phyloP scores from a whole-genome alignment of 129 eudicot genomes.

The Centaurea solstitialis region DNA sequence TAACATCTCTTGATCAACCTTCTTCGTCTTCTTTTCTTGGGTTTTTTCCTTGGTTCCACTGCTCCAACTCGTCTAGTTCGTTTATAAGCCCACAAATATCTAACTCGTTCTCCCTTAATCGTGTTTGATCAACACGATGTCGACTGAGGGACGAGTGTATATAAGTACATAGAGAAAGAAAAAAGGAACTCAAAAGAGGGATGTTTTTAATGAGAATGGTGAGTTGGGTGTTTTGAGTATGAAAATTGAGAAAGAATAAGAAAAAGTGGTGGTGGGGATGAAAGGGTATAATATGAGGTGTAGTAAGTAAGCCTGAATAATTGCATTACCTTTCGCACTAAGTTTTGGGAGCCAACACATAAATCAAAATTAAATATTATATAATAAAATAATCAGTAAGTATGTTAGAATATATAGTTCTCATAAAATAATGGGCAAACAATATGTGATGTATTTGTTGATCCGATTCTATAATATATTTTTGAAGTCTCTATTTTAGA shows the following conservation, averaged over 20 bases:
- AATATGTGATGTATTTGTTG: no score
- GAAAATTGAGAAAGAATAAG: conserved; percentile 10
- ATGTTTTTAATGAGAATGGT: not conserved
- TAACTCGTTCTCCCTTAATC: conserved; percentile 7
- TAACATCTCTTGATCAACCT: conserved; percentile 48
- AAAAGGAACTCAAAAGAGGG: not conserved
- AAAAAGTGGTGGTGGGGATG: conserved; percentile 44
- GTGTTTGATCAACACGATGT: conserved; percentile 6
- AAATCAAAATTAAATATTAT: not conserved
- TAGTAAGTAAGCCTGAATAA: conserved; percentile 19
- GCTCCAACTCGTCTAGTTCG: not conserved
- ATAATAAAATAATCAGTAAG: not conserved
- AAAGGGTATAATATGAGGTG: conserved; percentile 6
- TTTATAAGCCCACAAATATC: not conserved
- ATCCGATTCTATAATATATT: no score
- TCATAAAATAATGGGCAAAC: no score
- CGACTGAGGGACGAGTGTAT: not conserved
- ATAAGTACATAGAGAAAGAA: conserved; percentile 11
- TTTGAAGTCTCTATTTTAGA: no score
- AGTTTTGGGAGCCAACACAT: conserved; percentile 21
- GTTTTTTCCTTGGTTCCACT: not conserved
- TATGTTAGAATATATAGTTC: no score
- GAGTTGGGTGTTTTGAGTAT: conserved; percentile 14
- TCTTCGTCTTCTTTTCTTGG: not conserved
- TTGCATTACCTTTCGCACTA: conserved; percentile 29